These are phyloP conservation scores for Pseudonectria buxi DNA, from an alignment of 2,329 filamentous ascomycete genomes.

Conservation along the genomic window DNA sequence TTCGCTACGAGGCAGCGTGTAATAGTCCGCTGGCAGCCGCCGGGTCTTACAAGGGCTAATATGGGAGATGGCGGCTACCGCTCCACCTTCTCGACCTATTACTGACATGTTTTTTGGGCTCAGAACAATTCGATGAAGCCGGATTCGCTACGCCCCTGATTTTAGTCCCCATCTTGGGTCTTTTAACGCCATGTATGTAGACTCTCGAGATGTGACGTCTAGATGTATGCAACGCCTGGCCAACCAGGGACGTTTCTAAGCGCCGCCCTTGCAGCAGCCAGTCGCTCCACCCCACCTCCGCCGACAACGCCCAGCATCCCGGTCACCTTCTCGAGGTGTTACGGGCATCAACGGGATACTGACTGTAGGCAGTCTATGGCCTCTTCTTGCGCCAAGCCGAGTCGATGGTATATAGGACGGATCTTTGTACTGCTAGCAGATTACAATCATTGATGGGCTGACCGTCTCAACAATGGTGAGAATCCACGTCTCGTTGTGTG, in stretches of 20 bases:
- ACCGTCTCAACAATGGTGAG: no score
- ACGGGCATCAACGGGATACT: no score
- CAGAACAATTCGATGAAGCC: not conserved
- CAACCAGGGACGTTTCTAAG: conserved; percentile 23
- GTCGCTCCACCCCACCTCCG: conserved; percentile 19
- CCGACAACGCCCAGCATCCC: conserved; percentile 13
- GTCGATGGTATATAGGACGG: no score
- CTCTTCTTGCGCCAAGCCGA: no score
- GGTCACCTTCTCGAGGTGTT: conserved; percentile 6
- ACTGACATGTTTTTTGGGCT: conserved; percentile 1
- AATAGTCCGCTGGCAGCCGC: no score
- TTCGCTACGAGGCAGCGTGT: no score
- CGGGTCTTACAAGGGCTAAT: no score
- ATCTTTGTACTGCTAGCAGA: no score
- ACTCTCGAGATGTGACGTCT: conserved; percentile 16
- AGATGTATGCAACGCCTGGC: conserved; percentile 9
- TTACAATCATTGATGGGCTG: no score
- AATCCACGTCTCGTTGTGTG: no score
- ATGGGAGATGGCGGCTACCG: no score
- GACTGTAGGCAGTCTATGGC: no score
- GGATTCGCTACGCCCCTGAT: conserved; percentile 2
- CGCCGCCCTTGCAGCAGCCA: conserved; percentile 23
- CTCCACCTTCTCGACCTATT: conserved; percentile 2
- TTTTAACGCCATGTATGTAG: conserved; percentile 13
- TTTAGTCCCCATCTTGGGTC: conserved; percentile 2